Percentiles rank a stretch among this genome's conserved stretches.
phyloP scores from a whole-genome alignment of 2,329 filamentous ascomycete genomes.

The Chaetomium strumarium region DNA sequence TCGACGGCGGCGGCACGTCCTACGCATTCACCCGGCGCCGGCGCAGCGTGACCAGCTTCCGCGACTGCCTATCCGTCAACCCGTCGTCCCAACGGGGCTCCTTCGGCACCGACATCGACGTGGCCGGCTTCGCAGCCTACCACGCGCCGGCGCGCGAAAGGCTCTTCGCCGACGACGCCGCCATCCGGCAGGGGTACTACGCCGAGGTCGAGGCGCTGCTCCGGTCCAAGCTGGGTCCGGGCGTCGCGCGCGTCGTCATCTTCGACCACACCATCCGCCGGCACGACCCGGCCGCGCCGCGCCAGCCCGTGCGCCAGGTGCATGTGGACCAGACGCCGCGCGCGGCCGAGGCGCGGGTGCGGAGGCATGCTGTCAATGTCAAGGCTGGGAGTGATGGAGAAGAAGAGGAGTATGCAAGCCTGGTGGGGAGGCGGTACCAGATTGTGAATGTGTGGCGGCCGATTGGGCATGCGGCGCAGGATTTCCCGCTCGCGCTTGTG shows the following conservation, averaged over 20 bases:
- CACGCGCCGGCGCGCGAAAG: slow-evolving; percentile 47
- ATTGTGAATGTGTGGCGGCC: slow-evolving; percentile 69
- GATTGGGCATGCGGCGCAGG: slow-evolving; percentile 54
- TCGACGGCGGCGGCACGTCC: slow-evolving; percentile 53
- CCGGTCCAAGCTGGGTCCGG: slow-evolving; percentile 39
- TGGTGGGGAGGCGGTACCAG: slow-evolving; percentile 55
- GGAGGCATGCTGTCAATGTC: slow-evolving; percentile 57
- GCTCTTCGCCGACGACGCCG: slow-evolving; percentile 48
- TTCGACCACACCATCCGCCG: slow-evolving; percentile 68
- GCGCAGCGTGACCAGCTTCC: slow-evolving; percentile 49
- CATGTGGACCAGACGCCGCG: slow-evolving; percentile 66
- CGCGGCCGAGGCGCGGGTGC: slow-evolving; percentile 56
- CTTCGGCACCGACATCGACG: slow-evolving; percentile 47
- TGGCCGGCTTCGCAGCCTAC: slow-evolving; percentile 53
- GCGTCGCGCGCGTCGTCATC: slow-evolving; percentile 44
- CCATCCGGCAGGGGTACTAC: slow-evolving; percentile 55
- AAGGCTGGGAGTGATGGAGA: slow-evolving; percentile 37
- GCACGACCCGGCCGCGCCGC: slow-evolving; percentile 45
- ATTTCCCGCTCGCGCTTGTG: slow-evolving; percentile 59
- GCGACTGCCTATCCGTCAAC: slow-evolving; percentile 38
- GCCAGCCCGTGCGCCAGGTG: slow-evolving; percentile 62
- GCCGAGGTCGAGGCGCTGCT: slow-evolving; percentile 54
- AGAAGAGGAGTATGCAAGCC: slow-evolving; percentile 43
- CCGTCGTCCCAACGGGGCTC: slow-evolving; percentile 27
- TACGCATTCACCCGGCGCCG: slow-evolving; percentile 42